Evolutionary conservation across 2,329 filamentous ascomycete species (phyloP).

Genomic region (Aureobasidium leucospermi): DNA sequence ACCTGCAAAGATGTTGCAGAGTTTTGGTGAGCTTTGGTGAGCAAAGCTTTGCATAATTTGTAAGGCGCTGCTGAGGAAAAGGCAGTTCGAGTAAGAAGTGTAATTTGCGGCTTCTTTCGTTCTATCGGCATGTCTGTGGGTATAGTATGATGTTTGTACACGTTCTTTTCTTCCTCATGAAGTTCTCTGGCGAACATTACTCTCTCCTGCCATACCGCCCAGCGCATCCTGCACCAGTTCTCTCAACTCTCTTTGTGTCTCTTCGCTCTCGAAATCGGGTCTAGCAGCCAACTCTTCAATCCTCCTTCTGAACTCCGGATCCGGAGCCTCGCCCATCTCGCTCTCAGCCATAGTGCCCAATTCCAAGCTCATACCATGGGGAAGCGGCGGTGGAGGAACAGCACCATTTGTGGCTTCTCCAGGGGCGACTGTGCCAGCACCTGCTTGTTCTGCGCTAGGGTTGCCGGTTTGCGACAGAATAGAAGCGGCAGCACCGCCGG

Average conservation of each 20-base stretch:
- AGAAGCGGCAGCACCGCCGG: constrained; percentile 17
- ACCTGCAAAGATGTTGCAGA: no score
- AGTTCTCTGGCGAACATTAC: constrained; percentile 4
- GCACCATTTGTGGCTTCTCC: constrained; percentile 20
- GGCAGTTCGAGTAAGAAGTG: no score
- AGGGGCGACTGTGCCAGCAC: constrained; percentile 26
- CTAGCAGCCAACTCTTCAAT: constrained; percentile 85
- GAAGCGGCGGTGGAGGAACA: constrained; percentile 54
- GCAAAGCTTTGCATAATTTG: no score
- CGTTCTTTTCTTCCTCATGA: not conserved
- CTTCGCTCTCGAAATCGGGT: constrained; percentile 73
- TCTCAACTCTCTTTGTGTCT: constrained; percentile 72
- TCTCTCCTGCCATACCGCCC: not conserved
- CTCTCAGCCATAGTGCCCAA: constrained; percentile 63
- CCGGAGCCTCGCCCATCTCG: constrained; percentile 53
- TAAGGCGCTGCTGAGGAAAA: no score
- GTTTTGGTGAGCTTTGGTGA: no score
- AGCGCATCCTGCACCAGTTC: constrained; percentile 76
- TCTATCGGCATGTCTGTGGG: no score
- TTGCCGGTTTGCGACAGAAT: constrained; percentile 24
- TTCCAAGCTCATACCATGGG: constrained; percentile 69
- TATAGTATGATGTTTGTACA: no score
- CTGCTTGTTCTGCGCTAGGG: constrained; percentile 22
- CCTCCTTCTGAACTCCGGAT: constrained; percentile 73
- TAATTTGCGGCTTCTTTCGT: no score